Percentiles rank a stretch among this genome's conserved stretches.
Conservation (phyloP, 108 stramenopile genomes). For the Thalassiosira profunda region DNA sequence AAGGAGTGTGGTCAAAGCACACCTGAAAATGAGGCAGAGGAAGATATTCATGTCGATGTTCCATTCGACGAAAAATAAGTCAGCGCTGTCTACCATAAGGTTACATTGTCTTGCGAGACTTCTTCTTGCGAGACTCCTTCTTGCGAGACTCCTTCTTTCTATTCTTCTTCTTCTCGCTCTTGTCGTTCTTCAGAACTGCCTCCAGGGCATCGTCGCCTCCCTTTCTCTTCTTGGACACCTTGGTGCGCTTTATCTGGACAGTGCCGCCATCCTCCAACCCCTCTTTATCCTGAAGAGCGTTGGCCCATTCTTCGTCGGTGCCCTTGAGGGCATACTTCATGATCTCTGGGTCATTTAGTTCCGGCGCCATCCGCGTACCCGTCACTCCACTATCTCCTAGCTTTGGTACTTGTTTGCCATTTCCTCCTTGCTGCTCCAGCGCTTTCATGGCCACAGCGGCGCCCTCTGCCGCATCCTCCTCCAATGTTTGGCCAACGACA, state of each 20-base stretch:
- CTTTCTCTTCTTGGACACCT: slow-evolving; percentile 40
- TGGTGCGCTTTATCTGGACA: slow-evolving; percentile 35
- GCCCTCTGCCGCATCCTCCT: slow-evolving; percentile 82
- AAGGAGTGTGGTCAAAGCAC: too few species aligned
- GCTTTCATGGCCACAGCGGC: slow-evolving; percentile 78
- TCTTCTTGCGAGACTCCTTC: too few species aligned
- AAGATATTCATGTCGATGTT: too few species aligned
- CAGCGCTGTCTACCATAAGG: too few species aligned
- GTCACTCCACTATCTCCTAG: slow-evolving; percentile 54
- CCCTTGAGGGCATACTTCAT: slow-evolving; percentile 91
- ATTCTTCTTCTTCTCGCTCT: slow-evolving; percentile 23
- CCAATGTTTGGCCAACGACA: slow-evolving; percentile 75
- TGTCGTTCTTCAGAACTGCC: slow-evolving; percentile 39
- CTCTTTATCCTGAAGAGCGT: slow-evolving; percentile 73
- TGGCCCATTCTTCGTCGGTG: slow-evolving; percentile 82
- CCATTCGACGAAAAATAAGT: too few species aligned
- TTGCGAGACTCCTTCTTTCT: slow-evolving; percentile 41
- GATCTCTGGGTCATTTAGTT: slow-evolving; percentile 76
- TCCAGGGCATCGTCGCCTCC: slow-evolving; percentile 35
- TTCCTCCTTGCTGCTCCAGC: slow-evolving; percentile 16
- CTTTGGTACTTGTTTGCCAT: too few species aligned
- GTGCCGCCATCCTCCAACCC: slow-evolving; percentile 15
- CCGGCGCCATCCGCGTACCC: slow-evolving; percentile 50
- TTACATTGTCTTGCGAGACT: too few species aligned
- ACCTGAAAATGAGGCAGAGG: too few species aligned